Evolutionary conservation across 768 basidiomycete species (phyloP).

Genomic region (Auricularia cornea): DNA sequence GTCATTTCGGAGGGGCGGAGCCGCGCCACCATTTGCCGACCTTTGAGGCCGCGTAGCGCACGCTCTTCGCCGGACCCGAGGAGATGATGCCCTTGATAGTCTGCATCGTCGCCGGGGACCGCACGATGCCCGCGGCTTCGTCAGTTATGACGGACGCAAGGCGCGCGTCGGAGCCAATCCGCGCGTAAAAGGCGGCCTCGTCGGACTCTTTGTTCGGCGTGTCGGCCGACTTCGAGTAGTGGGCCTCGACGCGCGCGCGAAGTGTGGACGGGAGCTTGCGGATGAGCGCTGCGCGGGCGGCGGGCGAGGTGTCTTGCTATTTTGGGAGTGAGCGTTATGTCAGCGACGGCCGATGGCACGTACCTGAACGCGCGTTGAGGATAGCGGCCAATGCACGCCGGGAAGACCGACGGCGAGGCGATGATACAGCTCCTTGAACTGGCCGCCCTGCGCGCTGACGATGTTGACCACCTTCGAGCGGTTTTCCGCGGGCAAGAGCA

Average conservation of each 20-base stretch:
- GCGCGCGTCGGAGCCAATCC: conserved; percentile 55
- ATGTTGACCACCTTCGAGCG: conserved; percentile 92
- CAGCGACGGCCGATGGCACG: not conserved
- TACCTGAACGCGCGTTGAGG: conserved; percentile 39
- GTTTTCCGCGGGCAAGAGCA: conserved; percentile 92
- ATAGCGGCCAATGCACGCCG: conserved; percentile 63
- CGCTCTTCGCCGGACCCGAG: conserved; percentile 71
- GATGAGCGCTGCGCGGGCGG: conserved; percentile 64
- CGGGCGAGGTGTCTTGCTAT: conserved; percentile 62
- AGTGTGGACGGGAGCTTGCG: conserved; percentile 70
- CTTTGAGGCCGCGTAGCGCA: conserved; percentile 68
- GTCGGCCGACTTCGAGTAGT: conserved; percentile 30
- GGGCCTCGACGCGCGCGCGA: conserved; percentile 44
- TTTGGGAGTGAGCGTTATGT: not conserved
- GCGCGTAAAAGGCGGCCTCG: conserved; percentile 68
- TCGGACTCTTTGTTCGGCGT: conserved; percentile 45
- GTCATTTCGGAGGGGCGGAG: not conserved
- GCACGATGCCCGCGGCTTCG: conserved; percentile 47
- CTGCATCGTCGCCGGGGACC: conserved; percentile 77
- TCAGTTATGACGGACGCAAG: conserved; percentile 41
- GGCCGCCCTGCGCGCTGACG: conserved; percentile 67
- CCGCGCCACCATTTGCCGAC: conserved; percentile 75
- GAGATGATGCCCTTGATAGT: conserved; percentile 78
- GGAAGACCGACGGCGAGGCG: conserved; percentile 69
- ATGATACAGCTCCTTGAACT: conserved; percentile 85